phyloP scores from a whole-genome alignment of 129 eudicot species.

The Saposhnikovia divaricata region DNA sequence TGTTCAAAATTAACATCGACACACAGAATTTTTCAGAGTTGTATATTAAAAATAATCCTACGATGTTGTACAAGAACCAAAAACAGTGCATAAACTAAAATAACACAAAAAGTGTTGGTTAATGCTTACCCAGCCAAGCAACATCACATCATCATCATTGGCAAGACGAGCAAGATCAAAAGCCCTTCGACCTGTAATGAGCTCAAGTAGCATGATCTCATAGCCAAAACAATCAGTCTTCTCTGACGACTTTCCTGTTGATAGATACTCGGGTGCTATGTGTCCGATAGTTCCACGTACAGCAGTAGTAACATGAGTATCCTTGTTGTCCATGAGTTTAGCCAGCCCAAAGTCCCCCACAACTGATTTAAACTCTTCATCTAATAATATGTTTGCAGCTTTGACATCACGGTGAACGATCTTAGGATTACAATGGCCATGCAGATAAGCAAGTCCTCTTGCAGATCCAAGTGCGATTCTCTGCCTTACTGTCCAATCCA shows the following conservation, averaged over 20 bases:
- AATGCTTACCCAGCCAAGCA: slow-evolving; percentile 47
- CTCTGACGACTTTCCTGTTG: slow-evolving; percentile 53
- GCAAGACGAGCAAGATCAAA: slow-evolving; percentile 66
- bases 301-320: slow-evolving; percentile 55
- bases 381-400: slow-evolving; percentile 55
- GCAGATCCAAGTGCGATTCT: too few species aligned
- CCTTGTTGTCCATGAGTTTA: slow-evolving; percentile 55
- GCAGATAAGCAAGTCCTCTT: too few species aligned
- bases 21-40: not conserved
- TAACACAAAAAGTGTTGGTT: not conserved
- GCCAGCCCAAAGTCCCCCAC: slow-evolving; percentile 59
- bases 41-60: not conserved
- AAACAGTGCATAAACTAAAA: not conserved
- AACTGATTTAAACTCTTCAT: slow-evolving; percentile 60
- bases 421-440: slow-evolving; percentile 52
- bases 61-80: not conserved
- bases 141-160: slow-evolving; percentile 51
- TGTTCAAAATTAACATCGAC: too few species aligned
- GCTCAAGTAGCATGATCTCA: slow-evolving; percentile 60
- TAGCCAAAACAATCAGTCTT: slow-evolving; percentile 56
- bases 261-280: slow-evolving; percentile 55
- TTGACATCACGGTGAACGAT: slow-evolving; percentile 54
- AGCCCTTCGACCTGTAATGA: slow-evolving; percentile 60
- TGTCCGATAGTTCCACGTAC: slow-evolving; percentile 59
- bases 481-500: slow-evolving; percentile 45